phyloP scores from a whole-genome alignment of 106 monocot genomes.

The Posidonia australis region DNA sequence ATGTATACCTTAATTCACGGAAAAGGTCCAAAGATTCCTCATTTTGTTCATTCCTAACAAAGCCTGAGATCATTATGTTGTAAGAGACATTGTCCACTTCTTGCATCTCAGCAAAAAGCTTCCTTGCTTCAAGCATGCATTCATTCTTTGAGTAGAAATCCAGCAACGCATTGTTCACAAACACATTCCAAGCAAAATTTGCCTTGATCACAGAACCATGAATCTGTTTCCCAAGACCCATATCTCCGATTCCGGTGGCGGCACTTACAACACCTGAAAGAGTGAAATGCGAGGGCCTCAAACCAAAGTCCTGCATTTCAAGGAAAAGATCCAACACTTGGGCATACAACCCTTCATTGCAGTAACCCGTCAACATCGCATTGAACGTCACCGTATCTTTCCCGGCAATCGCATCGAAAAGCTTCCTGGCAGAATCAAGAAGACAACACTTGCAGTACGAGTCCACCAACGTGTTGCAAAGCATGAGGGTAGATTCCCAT shows the following conservation, averaged over 20 bases:
- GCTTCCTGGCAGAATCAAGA: conserved; percentile 13
- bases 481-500: conserved; percentile 23
- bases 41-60: conserved; percentile 29
- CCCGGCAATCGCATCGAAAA: conserved; percentile 30
- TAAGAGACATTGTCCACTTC: conserved; percentile 68
- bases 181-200: conserved; percentile 72
- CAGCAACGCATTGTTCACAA: conserved; percentile 59
- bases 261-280: conserved; percentile 51
- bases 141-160: conserved; percentile 75
- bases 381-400: conserved; percentile 72
- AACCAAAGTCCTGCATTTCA: conserved; percentile 33
- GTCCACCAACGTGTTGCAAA: conserved; percentile 69
- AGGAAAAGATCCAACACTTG: conserved; percentile 39
- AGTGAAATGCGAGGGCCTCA: conserved; percentile 66
- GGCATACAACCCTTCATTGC: conserved; percentile 36
- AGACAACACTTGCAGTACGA: conserved; percentile 70
- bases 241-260: conserved; percentile 44
- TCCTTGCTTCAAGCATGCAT: conserved; percentile 28
- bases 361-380: conserved; percentile 59
- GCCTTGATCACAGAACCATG: conserved; percentile 45
- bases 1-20: conserved; percentile 31
- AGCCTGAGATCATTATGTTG: conserved; percentile 71
- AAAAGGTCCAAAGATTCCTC: conserved; percentile 41
- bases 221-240: conserved; percentile 45
- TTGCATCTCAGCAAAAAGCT: conserved; percentile 49